A percentile compares a stretch with the other conserved stretches of the same genome.
Conservation (phyloP, 208 protist species). For the Leishmania amazonensis region DNA sequence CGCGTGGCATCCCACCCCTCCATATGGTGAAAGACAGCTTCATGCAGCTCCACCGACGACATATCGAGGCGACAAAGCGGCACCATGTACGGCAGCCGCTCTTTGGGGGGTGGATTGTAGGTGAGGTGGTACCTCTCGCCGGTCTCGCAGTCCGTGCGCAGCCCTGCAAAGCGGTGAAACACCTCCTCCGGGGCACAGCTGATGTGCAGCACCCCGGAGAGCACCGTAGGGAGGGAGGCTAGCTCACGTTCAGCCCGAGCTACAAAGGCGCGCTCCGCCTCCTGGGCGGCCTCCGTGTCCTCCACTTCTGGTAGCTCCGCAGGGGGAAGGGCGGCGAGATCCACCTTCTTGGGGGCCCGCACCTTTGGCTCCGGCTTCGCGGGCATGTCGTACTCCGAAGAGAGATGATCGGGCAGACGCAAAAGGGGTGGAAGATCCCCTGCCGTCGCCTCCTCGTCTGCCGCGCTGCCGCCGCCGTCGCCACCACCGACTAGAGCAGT, state of each 20-base stretch:
- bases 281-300: constrained; percentile 37
- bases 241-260: constrained; percentile 43
- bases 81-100: constrained; percentile 69
- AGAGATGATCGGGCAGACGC: constrained; percentile 20
- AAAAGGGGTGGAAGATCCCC: constrained; percentile 16
- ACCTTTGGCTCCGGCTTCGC: constrained; percentile 57
- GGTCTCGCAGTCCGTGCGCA: constrained; percentile 82
- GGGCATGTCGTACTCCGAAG: constrained; percentile 29
- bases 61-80: constrained; percentile 63
- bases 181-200: constrained; percentile 65
- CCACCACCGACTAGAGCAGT: not conserved
- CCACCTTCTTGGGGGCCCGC: constrained; percentile 56
- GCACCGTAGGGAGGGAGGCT: constrained; percentile 30
- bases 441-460: not conserved
- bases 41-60: constrained; percentile 69
- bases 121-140: constrained; percentile 82
- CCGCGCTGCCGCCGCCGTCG: constrained; percentile 14
- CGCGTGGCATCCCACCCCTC: constrained; percentile 52
- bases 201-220: constrained; percentile 68
- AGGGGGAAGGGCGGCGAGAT: constrained; percentile 63
- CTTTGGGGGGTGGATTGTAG: constrained; percentile 70
- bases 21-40: constrained; percentile 66
- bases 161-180: constrained; percentile 80
- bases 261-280: constrained; percentile 52
- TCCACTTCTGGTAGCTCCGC: constrained; percentile 74